A percentile compares a stretch with the other conserved stretches of the same genome.
These are phyloP conservation scores for Penicillium angulare DNA, from an alignment of 495 filamentous ascomycete species.

Conservation along the genomic window DNA sequence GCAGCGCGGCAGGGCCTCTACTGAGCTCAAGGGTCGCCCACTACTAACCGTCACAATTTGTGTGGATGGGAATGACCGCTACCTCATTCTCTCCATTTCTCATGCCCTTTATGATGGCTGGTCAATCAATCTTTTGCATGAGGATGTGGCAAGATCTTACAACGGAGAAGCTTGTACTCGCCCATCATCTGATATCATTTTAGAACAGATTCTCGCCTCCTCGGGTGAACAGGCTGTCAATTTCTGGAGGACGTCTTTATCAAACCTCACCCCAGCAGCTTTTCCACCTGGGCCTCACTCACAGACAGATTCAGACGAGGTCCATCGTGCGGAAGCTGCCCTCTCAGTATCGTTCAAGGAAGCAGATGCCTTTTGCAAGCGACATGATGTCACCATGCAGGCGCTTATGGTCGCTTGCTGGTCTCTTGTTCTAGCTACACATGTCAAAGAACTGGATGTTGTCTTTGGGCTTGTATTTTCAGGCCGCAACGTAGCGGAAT, in stretches of 20 bases:
- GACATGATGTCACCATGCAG: constrained; percentile 69
- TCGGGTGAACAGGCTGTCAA: constrained; percentile 20
- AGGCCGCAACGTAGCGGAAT: constrained; percentile 59
- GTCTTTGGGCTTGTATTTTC: constrained; percentile 76
- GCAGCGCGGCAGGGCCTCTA: constrained; percentile 20
- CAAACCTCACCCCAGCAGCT: constrained; percentile 20
- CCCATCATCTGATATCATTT: constrained; percentile 26
- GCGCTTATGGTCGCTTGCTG: constrained; percentile 69
- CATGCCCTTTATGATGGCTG: constrained; percentile 89
- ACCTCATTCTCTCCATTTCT: constrained; percentile 53
- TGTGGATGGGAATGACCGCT: constrained; percentile 19
- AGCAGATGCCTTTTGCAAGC: constrained; percentile 46
- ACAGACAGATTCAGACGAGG: constrained; percentile 23
- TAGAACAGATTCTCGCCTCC: constrained; percentile 25
- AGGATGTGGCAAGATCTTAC: constrained; percentile 47
- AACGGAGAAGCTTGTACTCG: constrained; percentile 21
- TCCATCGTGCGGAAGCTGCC: constrained; percentile 30
- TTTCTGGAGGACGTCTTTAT: constrained; percentile 43
- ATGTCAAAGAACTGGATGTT: constrained; percentile 64
- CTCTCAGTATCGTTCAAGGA: constrained; percentile 34
- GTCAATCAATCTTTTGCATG: constrained; percentile 68
- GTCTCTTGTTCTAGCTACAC: constrained; percentile 59
- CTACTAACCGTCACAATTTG: constrained; percentile 15
- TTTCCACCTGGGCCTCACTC: constrained; percentile 16
- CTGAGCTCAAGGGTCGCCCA: constrained; percentile 7